Conservation (phyloP, 768 basidiomycete genomes). For the Rhodotorula toruloides region DNA sequence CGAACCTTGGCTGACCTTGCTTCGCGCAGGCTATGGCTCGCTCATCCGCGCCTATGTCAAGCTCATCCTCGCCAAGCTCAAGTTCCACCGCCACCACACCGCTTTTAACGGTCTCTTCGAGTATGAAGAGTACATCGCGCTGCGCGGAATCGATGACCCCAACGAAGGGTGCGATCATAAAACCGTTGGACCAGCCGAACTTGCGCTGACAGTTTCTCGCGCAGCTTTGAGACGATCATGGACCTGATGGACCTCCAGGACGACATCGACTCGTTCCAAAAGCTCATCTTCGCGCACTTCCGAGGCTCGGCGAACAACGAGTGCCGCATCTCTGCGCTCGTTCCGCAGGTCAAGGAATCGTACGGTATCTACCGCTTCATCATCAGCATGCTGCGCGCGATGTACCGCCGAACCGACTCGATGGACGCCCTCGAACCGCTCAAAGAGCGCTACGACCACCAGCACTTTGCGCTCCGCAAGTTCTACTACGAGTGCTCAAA, state of each 20-base stretch:
- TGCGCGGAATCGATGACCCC: constrained; percentile 96
- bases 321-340: constrained; percentile 90
- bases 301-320: constrained; percentile 87
- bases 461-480: constrained; percentile 87
- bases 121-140: constrained; percentile 94
- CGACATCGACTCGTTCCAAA: constrained; percentile 97
- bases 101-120: constrained; percentile 99
- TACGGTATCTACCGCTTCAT: constrained; percentile 99
- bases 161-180: constrained; percentile 78
- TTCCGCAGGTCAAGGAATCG: constrained; percentile 96
- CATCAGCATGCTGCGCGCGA: constrained; percentile 95
- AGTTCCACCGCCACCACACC: constrained; percentile 89
- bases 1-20: background rate
- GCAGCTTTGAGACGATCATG: constrained; percentile 91
- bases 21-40: constrained; percentile 69
- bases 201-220: background rate
- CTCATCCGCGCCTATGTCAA: constrained; percentile 94
- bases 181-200: background rate
- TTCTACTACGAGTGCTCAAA: constrained; percentile 99
- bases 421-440: constrained; percentile 83
- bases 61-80: constrained; percentile 87
- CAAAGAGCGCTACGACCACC: constrained; percentile 75
- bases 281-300: constrained; percentile 94
- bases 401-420: constrained; percentile 88
- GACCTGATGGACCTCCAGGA: constrained; percentile 98